A percentile compares a stretch with the other conserved stretches of the same genome.
Evolutionary conservation across 176 grass and related monocot species (phyloP).

Genomic region (Dendrocalamus sinicus): DNA sequence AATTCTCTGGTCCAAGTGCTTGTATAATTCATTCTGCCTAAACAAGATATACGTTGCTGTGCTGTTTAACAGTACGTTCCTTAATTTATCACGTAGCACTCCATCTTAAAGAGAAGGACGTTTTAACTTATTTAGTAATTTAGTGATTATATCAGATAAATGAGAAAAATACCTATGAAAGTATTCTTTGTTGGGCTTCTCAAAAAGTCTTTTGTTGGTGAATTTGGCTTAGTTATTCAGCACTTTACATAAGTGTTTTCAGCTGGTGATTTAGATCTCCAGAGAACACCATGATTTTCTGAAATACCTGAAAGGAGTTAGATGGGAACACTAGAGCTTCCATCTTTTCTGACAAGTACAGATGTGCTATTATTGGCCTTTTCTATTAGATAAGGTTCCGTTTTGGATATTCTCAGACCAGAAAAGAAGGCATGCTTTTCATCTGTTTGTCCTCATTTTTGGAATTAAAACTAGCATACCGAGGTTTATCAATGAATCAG

Average conservation of each 20-base stretch:
- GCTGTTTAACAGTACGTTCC: background rate
- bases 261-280: slow-evolving; percentile 7
- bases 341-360: slow-evolving; percentile 50
- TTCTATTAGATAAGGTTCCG: slow-evolving; percentile 59
- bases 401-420: slow-evolving; percentile 49
- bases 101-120: background rate
- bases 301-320: background rate
- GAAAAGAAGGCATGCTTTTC: slow-evolving; percentile 56
- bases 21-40: slow-evolving; percentile 4
- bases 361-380: slow-evolving; percentile 59
- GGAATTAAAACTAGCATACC: slow-evolving; percentile 42
- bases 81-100: background rate
- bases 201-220: background rate
- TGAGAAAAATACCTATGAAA: slow-evolving; percentile 2
- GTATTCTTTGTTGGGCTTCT: background rate
- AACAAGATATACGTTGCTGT: background rate
- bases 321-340: slow-evolving; percentile 34
- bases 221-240: slow-evolving; percentile 1
- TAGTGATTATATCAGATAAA: background rate
- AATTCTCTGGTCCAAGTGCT: slow-evolving; percentile 28
- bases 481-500: slow-evolving; percentile 35
- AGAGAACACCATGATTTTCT: background rate
- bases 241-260: background rate
- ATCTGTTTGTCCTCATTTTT: slow-evolving; percentile 33
- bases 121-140: slow-evolving; percentile 2